Conservation (phyloP, 176 grass and related monocot genomes). For the Hyparrhenia diplandra region DNA sequence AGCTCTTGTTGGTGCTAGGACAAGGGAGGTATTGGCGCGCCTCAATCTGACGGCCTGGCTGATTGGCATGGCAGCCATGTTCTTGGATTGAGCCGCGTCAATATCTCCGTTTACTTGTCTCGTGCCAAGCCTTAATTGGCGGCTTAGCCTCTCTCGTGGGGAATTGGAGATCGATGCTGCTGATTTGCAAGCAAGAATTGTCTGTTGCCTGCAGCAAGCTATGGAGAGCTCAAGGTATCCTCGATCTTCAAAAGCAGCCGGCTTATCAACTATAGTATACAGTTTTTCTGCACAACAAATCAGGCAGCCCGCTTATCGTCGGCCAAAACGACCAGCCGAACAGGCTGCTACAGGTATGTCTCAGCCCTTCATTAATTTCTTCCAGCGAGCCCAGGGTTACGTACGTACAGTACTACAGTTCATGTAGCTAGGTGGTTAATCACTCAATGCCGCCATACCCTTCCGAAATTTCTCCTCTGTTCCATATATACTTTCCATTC, state of each 20-base stretch:
- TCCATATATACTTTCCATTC: too few relatives aligned
- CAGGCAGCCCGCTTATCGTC: too few relatives aligned
- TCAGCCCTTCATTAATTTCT: too few relatives aligned
- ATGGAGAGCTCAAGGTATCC: not conserved
- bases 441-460: not conserved
- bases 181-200: not conserved
- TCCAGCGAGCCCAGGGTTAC: too few relatives aligned
- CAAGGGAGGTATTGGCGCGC: slow-evolving; percentile 76
- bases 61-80: slow-evolving; percentile 41
- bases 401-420: too few relatives aligned
- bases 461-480: not conserved
- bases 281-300: too few relatives aligned
- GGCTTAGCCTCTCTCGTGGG: not conserved
- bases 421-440: not conserved
- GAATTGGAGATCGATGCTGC: too few relatives aligned
- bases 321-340: too few relatives aligned
- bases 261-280: too few relatives aligned
- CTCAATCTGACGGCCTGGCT: slow-evolving; percentile 73
- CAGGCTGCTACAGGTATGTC: too few relatives aligned
- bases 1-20: slow-evolving; percentile 12
- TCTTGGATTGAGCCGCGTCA: slow-evolving; percentile 94
- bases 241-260: too few relatives aligned
- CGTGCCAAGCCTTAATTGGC: not conserved
- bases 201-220: not conserved
- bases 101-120: slow-evolving; percentile 49